Base-by-base conservation (phyloP, 2,329 filamentous ascomycete genomes). In the Colletotrichum sp. region DNA sequence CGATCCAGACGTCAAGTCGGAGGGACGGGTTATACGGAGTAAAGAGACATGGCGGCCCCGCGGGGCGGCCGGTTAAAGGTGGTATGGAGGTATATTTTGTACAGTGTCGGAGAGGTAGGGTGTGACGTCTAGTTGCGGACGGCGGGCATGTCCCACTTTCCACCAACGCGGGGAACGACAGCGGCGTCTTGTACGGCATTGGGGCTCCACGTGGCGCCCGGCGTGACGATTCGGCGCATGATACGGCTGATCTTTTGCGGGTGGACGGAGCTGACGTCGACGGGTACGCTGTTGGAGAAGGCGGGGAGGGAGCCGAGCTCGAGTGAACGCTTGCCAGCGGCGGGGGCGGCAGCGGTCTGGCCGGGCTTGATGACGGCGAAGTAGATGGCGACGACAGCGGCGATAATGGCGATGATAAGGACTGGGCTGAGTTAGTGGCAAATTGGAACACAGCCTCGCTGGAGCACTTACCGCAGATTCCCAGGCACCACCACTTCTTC, bases 401-500 rank as follows among this genome's bases (percentile, higher is more conserved):
- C 88, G 60, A 92, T 86, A 63, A 92, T 84, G 69, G 88, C 79
- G 60, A 92, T 84, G 67, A 92, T 90, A 65, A 84, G 83, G 60
- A 92, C 89, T 90, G 73, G 16, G 44, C 26, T n/a, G 26, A 68
- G 70, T 55, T 21, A 63, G 34, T 32, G 76, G 79, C 49, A 77
- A 77, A 30, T 63, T 4, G 36, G 15, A 10, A 18, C 28, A 36
- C 3, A 34, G 60, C 64, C 39, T 32, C 36, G 12, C 44, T 52
- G n/a, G 44, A 5, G 36, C 24, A 82, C 90, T 80, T 88, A 92
- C 90, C 87, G 80, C 89, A 87, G 81, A 98, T 95, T 81, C 93
- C 93, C 80, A 98, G 87, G 89, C 96, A 98, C 84, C 95, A 96
- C 96, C 96, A 98, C 94, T 98, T 98, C 95, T 98, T 98, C 88